Evolutionary conservation across 805 yeast species (phyloP), one percentile per base, ranked within the genome.

Genomic region (Kuraishia floccosa): DNA sequence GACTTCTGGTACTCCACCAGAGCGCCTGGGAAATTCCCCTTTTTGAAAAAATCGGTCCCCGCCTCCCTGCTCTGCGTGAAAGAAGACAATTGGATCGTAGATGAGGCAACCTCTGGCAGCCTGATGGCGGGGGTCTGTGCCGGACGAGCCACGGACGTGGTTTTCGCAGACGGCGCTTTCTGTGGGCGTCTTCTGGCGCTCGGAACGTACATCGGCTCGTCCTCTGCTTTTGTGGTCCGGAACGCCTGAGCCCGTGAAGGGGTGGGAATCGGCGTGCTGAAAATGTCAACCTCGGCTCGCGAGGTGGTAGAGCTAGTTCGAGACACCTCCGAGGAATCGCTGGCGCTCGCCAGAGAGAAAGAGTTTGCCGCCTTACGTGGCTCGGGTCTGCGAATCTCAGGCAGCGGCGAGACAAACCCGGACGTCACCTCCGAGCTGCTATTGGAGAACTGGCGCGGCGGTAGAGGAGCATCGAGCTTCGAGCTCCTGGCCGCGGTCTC

Each of bases 11-110:
- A 91, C 32, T 64, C 62, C 18, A 57, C 65, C 10, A 72, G 58
- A 0, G 98, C 87, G 4, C 58, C 47, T 4, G 73, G 50, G 49
- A 79, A 91, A 49, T 91, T 89, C 13, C 99, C 99, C n/a, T 72
- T 66, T 34, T 72, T 70, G 58, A 76, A 91, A 1, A 74, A 64
- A 12, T 63, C 64, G 5, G 72, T 57, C 5, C 86, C 98, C 17
- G 63, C 63, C 6, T 52, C 54, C 36, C 74, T 72, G 18, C 63
- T 58, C 16, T 65, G 66, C 6, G 60, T 45, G 58, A 58, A 75
- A 41, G 56, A 58, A 55, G 24, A 25, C 19, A 34, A 17, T 32
- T 46, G 52, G 3, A 35, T 31, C 10, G 45, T 35, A 6, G 49
- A 35, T 3, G 50, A 36, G n/a, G 44, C 17, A 3, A 43, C 38